Conservation (phyloP, 768 basidiomycete species). For the Tylopilus rubrobrunneus region DNA sequence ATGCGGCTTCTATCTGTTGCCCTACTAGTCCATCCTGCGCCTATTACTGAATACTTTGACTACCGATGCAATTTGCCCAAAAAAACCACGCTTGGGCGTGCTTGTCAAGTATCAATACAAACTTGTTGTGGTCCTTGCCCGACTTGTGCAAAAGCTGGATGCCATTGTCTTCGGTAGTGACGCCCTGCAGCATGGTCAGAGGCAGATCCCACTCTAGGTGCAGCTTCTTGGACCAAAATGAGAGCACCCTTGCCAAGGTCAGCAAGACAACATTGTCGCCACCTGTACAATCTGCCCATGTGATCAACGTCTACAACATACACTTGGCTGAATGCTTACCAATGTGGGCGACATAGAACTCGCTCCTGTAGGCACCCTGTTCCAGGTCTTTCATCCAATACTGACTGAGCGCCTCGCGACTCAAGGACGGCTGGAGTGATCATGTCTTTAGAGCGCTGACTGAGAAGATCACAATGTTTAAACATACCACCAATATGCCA, state of each 20-base stretch:
- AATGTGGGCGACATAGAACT: conserved; percentile 89
- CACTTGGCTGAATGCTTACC: conserved; percentile 44
- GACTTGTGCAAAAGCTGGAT: conserved; percentile 81
- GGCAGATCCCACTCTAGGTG: conserved; percentile 90
- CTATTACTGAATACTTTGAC: conserved; percentile 74
- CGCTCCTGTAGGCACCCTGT: conserved; percentile 79
- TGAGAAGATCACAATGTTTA: neutral
- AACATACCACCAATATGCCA: conserved; percentile 77
- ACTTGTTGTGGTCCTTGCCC: conserved; percentile 71
- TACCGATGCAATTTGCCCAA: conserved; percentile 67
- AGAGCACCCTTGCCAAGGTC: conserved; percentile 73
- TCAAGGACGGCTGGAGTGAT: conserved; percentile 69
- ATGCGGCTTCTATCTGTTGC: neutral
- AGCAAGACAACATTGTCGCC: conserved; percentile 78
- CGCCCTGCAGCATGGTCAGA: conserved; percentile 79
- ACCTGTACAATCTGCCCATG: conserved; percentile 59
- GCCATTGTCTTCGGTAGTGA: conserved; percentile 87
- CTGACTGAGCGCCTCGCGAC: conserved; percentile 89
- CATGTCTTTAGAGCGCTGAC: neutral
- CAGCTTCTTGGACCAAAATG: conserved; percentile 82
- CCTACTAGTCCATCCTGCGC: conserved; percentile 59
- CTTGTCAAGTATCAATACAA: conserved; percentile 74
- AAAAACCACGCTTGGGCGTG: conserved; percentile 77
- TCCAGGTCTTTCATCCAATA: conserved; percentile 97
- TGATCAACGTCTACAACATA: conserved; percentile 7